Evolutionary conservation across 2,329 filamentous ascomycete species (phyloP), one percentile per base, ranked within the genome.

Genomic region (Fusarium caatingaense): DNA sequence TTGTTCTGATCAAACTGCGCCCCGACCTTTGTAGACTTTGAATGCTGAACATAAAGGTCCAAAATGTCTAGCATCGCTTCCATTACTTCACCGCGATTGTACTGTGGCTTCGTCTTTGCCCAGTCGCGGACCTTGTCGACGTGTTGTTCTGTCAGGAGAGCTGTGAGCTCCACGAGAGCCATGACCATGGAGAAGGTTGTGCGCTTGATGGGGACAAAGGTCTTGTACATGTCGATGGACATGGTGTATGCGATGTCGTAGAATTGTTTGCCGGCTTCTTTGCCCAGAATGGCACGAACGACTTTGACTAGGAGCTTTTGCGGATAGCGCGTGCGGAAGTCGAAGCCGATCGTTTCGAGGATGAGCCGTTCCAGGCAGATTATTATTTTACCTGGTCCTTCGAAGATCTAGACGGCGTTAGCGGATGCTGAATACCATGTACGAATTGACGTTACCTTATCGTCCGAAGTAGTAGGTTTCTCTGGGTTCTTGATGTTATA

Each of bases 311-410:
- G 84, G 23, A 93, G 85, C 69, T 94, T 93, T 73, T 98, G 93
- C 1, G 95, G 94, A 75, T 97, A 92, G 40, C 94, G 90, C 61
- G 91, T 94, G 37, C 94, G 90, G 77, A 98, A 98, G 79, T 99
- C 95, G 79, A 99, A 99, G 67, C 92, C 91, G 30, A 94, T 92
- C 4, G 93, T 92, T 81, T 99, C 96, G 54, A 99, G 90, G 80
- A 98, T 97, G 59, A 97, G 88, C 8, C 96, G 89, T 81, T 99
- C 96, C 6, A 98, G 87, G 3, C 93, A 93, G 67, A 98, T 94
- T 69, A 98, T 92, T 61, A 91, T 88, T 71, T 93, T 92, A 16
- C 92, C 92, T 6, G 91, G 89, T 3, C 84, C 84, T 56, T 98
- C 95, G 71, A 98, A 97, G 27, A 92, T 84, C 92, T 96, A 48